These are phyloP conservation scores for Drechslerella stenobrocha DNA, from an alignment of 2,329 filamentous ascomycete genomes.

Conservation along the genomic window DNA sequence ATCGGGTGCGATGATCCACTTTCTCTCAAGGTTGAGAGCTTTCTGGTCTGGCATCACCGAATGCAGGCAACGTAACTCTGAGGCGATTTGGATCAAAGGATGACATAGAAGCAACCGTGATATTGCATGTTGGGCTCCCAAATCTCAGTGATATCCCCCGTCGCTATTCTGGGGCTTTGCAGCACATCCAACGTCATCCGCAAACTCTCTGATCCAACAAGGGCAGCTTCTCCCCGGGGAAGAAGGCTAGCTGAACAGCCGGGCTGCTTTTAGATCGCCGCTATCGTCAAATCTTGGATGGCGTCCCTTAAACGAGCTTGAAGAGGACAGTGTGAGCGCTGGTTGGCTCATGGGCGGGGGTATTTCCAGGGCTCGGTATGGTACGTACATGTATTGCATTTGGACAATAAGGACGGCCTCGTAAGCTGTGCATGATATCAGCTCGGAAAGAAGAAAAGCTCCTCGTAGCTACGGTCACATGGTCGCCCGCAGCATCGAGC, in stretches of 20 bases:
- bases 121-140: neutral
- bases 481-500: neutral
- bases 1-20: slow-evolving; percentile 1
- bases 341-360: neutral
- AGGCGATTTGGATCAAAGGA: slow-evolving; percentile 2
- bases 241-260: neutral
- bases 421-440: slow-evolving; percentile 2
- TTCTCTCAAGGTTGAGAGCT: neutral
- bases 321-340: neutral
- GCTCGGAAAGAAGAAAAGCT: neutral
- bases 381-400: no score
- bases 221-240: neutral
- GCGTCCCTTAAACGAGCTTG: slow-evolving; percentile 3
- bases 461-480: neutral
- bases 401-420: neutral
- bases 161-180: neutral
- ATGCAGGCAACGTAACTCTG: neutral
- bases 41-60: neutral
- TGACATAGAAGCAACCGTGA: slow-evolving; percentile 1
- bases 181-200: slow-evolving; percentile 2
- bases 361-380: neutral
- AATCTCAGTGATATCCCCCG: neutral
- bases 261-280: slow-evolving; percentile 6
- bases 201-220: neutral
- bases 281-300: neutral